Percentiles rank a stretch among this genome's conserved stretches.
These are phyloP conservation scores for Boletus smithii DNA, from an alignment of 1,284 basidiomycete species.

Conservation along the genomic window DNA sequence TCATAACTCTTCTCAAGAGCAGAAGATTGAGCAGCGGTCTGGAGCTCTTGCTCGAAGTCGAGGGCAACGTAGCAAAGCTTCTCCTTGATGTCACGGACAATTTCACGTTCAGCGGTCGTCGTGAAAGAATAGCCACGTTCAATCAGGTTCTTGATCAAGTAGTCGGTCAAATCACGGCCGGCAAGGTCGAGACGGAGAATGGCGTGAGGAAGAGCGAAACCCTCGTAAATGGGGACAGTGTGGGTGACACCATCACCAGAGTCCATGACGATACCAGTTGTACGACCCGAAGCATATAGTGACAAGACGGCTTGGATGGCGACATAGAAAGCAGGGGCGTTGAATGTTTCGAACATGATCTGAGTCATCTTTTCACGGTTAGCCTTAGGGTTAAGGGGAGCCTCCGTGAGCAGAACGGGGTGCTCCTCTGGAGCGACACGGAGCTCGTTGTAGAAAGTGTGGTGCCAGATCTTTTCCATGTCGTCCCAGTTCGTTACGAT, in stretches of 20 bases:
- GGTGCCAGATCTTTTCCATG: slow-evolving; percentile 92
- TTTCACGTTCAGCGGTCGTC: slow-evolving; percentile 92
- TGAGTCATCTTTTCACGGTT: slow-evolving; percentile 95
- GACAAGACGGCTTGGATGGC: slow-evolving; percentile 88
- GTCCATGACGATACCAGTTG: slow-evolving; percentile 88
- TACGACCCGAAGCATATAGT: slow-evolving; percentile 86
- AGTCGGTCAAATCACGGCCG: slow-evolving; percentile 92
- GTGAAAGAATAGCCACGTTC: slow-evolving; percentile 96
- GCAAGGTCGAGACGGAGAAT: slow-evolving; percentile 94
- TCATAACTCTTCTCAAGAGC: slow-evolving; percentile 95
- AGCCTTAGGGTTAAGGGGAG: slow-evolving; percentile 84
- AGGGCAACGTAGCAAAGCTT: slow-evolving; percentile 97
- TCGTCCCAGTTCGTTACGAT: slow-evolving; percentile 95
- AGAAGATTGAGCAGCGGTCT: slow-evolving; percentile 89
- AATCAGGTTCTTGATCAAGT: slow-evolving; percentile 88
- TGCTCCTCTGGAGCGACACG: slow-evolving; percentile 82
- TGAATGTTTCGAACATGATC: slow-evolving; percentile 95
- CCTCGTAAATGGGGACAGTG: slow-evolving; percentile 87
- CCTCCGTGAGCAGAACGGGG: slow-evolving; percentile 87
- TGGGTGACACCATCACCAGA: slow-evolving; percentile 91
- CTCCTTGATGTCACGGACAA: slow-evolving; percentile 98
- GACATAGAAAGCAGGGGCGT: slow-evolving; percentile 87
- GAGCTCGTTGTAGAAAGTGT: slow-evolving; percentile 83
- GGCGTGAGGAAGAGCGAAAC: slow-evolving; percentile 93
- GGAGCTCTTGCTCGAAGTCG: slow-evolving; percentile 95